Evolutionary conservation across 2,329 filamentous ascomycete species (phyloP), one percentile per base, ranked within the genome.

Genomic region (Cryoendolithus antarcticus): DNA sequence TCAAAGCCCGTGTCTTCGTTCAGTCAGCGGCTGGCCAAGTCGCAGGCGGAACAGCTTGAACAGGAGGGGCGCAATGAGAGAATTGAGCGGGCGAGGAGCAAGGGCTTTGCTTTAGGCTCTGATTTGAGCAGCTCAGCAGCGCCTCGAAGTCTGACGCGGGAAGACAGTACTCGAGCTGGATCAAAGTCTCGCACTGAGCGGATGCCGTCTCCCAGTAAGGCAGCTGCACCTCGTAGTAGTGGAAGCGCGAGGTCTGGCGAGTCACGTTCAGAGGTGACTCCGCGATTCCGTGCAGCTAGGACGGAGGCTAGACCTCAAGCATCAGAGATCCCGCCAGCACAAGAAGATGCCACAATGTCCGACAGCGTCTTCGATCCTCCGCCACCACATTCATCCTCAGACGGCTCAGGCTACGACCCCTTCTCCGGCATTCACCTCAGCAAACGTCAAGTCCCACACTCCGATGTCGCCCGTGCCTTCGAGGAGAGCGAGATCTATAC

Each of bases 391-490:
- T 19, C 15, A 19, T 19, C 15, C 15, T 19, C 15, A 19, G 53
- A 38, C 43, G 37, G 38, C 30, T 31, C 80, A 2, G 73, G 75
- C 34, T 93, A 91, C 51, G 91, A 98, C 51, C 74, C 84, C 2
- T 94, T 88, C 58, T 95, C 91, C 4, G 76, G 78, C 24, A 68
- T 88, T 30, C 86, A 95, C 56, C 71, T 98, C 10, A 83, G 82
- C 4, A 86, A 79, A 45, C 77, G 91, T 27, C 80, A 86, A 30
- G 72, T 96, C 34, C 82, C 86, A 2, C 88, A 96, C 59, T 74
- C 75, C 13, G 79, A 82, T 11, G 68, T 98, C 13, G 77, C 82
- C 2, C 78, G 88, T 15, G 84, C 84, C 3, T 69, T 98, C 9
- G 70, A 78, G 4, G 77, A 76, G 28, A 94, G 91, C 59, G 84